Evolutionary conservation across 805 yeast species (phyloP).

Genomic region (Naumovozyma castellii): DNA sequence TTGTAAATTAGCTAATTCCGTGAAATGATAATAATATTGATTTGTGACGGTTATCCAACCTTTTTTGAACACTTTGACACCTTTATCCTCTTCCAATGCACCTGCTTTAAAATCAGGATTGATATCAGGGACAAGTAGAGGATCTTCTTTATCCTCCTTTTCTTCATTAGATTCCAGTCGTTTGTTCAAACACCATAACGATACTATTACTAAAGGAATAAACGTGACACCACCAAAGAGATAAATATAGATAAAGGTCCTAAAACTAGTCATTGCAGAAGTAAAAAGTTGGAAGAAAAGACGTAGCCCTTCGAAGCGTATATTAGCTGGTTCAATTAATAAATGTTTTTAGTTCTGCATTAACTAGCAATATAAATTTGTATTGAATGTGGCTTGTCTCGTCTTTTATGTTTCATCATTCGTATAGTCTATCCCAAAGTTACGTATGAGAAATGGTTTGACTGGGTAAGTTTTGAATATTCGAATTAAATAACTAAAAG

Average conservation of each 20-base stretch:
- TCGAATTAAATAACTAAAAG: too few relatives aligned
- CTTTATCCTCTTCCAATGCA: slow-evolving; percentile 53
- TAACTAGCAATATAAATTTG: too few relatives aligned
- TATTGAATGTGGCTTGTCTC: too few relatives aligned
- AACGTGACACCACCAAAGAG: slow-evolving; percentile 76
- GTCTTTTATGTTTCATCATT: too few relatives aligned
- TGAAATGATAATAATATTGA: slow-evolving; percentile 54
- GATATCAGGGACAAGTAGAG: slow-evolving; percentile 14
- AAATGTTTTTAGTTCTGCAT: too few relatives aligned
- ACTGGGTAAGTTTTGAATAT: too few relatives aligned
- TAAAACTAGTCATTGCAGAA: slow-evolving; percentile 20
- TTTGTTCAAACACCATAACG: slow-evolving; percentile 26
- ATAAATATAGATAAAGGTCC: slow-evolving; percentile 39
- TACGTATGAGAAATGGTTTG: too few relatives aligned
- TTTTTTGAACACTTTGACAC: slow-evolving; percentile 51
- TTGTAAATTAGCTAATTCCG: slow-evolving; percentile 13
- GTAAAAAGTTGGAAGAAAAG: too few relatives aligned
- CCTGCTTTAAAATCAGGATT: slow-evolving; percentile 45
- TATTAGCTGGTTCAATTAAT: too few relatives aligned
- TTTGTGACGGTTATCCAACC: slow-evolving; percentile 86
- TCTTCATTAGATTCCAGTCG: slow-evolving; percentile 18
- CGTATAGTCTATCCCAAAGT: too few relatives aligned
- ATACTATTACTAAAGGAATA: slow-evolving; percentile 45
- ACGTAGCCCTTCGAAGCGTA: too few relatives aligned
- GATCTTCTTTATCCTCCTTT: slow-evolving; percentile 10